Conservation (phyloP, 768 basidiomycete species). For the Xerocomus potaroensis region DNA sequence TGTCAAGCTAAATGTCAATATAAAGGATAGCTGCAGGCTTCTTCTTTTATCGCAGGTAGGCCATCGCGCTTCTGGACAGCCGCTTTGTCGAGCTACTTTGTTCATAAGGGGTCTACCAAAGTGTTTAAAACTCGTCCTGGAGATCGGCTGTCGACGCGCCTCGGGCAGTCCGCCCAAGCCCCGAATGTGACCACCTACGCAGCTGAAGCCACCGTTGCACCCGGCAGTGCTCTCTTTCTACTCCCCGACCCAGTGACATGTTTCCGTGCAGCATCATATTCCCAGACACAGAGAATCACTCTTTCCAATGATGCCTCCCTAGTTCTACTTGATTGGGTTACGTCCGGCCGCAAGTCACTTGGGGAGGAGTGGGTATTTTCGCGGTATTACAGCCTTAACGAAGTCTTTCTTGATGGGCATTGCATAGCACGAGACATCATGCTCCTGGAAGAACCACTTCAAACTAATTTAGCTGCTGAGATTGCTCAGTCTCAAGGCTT, state of each 20-base stretch:
- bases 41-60: conserved; percentile 83
- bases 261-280: conserved; percentile 79
- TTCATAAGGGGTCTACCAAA: conserved; percentile 80
- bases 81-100: neutral
- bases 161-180: conserved; percentile 9
- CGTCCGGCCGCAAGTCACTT: conserved; percentile 75
- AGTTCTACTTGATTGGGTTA: conserved; percentile 87
- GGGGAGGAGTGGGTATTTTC: conserved; percentile 92
- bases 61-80: neutral
- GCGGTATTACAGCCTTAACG: conserved; percentile 81
- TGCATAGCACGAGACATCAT: conserved; percentile 73
- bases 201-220: conserved; percentile 53
- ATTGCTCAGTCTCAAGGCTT: conserved; percentile 23
- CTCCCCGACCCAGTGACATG: conserved; percentile 94
- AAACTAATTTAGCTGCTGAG: conserved; percentile 6
- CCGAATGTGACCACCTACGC: conserved; percentile 51
- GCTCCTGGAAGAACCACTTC: conserved; percentile 56
- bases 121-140: conserved; percentile 80
- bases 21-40: conserved; percentile 54
- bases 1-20: conserved; percentile 56
- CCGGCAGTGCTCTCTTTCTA: conserved; percentile 61
- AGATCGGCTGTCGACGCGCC: conserved; percentile 48
- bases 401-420: conserved; percentile 62
- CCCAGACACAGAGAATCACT: conserved; percentile 76
- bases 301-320: conserved; percentile 58